Evolutionary conservation across 1,284 basidiomycete species (phyloP), one percentile per base, ranked within the genome.

Genomic region (Somion occarium): DNA sequence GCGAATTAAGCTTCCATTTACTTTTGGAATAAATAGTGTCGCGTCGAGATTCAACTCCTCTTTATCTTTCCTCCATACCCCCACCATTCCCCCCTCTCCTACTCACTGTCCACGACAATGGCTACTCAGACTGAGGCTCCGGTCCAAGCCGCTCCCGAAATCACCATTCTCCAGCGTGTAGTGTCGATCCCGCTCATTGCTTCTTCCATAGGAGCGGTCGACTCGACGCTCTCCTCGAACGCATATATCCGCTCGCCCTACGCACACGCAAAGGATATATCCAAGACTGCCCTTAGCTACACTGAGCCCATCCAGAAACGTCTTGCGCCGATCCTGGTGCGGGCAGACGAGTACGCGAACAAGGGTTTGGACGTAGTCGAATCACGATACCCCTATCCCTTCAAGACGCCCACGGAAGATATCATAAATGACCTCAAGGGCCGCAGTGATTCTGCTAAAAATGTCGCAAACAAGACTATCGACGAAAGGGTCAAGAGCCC

Each of bases 341-440:
- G 77, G 46, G 85, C 79, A 5, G 81, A 91, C 59, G 77, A 67
- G 22, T 72, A 71, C 53, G 88, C 85, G 18, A 88, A 88, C 74
- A 83, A 80, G 69, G 84, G 79, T 22, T 73, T 89, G 46, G 87
- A 91, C 61, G 79, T 66, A n/a, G 83, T 90, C 48, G 75, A 89
- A 69, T 73, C 76, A 47, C 77, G 79, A 42, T 88, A 82, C 63
- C 88, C 88, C 11, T 86, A 84, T 64, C 80, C 87, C 3, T 90
- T 91, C 76, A 73, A 80, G 54, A 79, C 79, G 9, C 80, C 80
- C 56, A 81, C 86, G 2, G 83, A 85, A 59, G 85, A 89, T 5
- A 78, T 91, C 24, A 72, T 73, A 26, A 73, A 69, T n/a, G 79
- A 78, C 54, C 72, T 88, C 39, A 79, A 76, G 59, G 73, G 80